phyloP scores from a whole-genome alignment of 208 protist species.

The Wallacemonas rigidus region DNA sequence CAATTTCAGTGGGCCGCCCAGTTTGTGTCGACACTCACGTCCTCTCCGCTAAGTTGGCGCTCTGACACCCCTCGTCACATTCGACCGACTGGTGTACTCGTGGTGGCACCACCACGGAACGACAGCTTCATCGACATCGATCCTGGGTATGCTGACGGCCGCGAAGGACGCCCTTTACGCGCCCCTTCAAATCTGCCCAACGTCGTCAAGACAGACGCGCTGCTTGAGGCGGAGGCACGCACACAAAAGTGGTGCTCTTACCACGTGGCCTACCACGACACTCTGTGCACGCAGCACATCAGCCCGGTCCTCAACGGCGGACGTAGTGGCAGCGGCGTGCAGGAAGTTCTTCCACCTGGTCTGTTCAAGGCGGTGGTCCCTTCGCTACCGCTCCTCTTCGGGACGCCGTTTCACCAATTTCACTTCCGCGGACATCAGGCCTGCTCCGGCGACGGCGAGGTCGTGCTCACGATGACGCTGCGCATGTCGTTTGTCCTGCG shows the following conservation, averaged over 20 bases:
- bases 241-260: constrained; percentile 67
- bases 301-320: constrained; percentile 65
- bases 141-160: background rate
- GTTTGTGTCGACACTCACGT: constrained; percentile 81
- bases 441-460: constrained; percentile 6
- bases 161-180: background rate
- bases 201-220: constrained; percentile 9
- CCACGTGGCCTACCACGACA: constrained; percentile 76
- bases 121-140: constrained; percentile 20
- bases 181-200: background rate
- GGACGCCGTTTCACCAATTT: constrained; percentile 70
- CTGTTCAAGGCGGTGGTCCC: constrained; percentile 65
- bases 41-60: constrained; percentile 76
- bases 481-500: constrained; percentile 64
- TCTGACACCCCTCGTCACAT: constrained; percentile 62
- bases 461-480: constrained; percentile 44
- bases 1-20: constrained; percentile 78
- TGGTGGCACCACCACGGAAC: background rate
- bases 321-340: constrained; percentile 42
- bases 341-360: constrained; percentile 54
- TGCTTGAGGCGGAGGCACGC: constrained; percentile 1
- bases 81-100: constrained; percentile 49
- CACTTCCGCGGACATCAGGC: constrained; percentile 37
- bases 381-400: constrained; percentile 58
- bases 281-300: constrained; percentile 81